phyloP scores from a whole-genome alignment of 352 stramenopile genomes.

The Pythium oligandrum region DNA sequence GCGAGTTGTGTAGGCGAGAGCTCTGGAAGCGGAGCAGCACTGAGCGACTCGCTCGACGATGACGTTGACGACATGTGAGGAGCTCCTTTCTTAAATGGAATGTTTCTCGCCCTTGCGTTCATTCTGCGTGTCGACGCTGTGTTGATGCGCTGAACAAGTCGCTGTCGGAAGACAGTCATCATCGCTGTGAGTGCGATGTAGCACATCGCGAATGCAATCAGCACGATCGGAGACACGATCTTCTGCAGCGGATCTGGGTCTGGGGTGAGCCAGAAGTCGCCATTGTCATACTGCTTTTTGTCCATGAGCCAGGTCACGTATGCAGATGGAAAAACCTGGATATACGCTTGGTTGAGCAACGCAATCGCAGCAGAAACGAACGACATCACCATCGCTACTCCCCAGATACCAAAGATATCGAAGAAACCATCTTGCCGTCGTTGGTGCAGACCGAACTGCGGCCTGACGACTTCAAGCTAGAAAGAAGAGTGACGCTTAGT shows the following conservation, averaged over 20 bases:
- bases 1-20: too few relatives aligned
- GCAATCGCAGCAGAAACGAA: slow-evolving; percentile 30
- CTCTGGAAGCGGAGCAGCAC: too few relatives aligned
- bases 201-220: slow-evolving; percentile 26
- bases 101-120: too few relatives aligned
- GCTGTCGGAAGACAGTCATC: slow-evolving; percentile 4
- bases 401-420: slow-evolving; percentile 37
- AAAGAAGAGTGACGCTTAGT: background rate
- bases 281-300: slow-evolving; percentile 32
- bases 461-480: background rate
- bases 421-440: slow-evolving; percentile 30
- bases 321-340: slow-evolving; percentile 35
- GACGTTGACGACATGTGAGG: too few relatives aligned
- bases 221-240: slow-evolving; percentile 22
- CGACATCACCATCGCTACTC: slow-evolving; percentile 30
- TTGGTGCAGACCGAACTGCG: slow-evolving; percentile 6
- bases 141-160: too few relatives aligned
- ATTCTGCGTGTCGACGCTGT: too few relatives aligned
- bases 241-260: slow-evolving; percentile 25
- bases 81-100: too few relatives aligned
- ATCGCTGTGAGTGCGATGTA: slow-evolving; percentile 32
- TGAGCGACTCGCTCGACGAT: too few relatives aligned
- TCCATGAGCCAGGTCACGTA: slow-evolving; percentile 41
- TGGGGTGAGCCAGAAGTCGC: slow-evolving; percentile 41
- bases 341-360: slow-evolving; percentile 30